phyloP scores from a whole-genome alignment of 345 rosid genomes.

The Salix purpurea region DNA sequence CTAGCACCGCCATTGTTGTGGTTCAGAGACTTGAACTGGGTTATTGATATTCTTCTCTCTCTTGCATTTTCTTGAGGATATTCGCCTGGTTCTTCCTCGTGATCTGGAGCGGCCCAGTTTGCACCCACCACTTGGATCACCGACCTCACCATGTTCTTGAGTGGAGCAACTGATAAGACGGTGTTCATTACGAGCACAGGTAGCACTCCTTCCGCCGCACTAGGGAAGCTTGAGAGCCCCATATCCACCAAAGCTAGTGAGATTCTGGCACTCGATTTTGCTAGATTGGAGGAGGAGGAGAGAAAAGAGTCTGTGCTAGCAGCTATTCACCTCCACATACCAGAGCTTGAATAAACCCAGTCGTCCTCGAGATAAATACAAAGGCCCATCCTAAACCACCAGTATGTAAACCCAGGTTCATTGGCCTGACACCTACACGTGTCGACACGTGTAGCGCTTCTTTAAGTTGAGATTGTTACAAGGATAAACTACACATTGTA shows the following conservation, averaged over 20 bases:
- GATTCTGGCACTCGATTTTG: not conserved
- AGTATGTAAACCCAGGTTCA: constrained; percentile 22
- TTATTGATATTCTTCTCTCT: constrained; percentile 43
- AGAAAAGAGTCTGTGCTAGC: no score
- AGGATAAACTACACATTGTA: not conserved
- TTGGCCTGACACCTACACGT: constrained; percentile 24
- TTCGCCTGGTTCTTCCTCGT: constrained; percentile 20
- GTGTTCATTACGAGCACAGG: constrained; percentile 68
- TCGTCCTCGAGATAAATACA: constrained; percentile 3
- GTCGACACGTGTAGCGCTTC: constrained; percentile 39
- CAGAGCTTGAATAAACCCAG: not conserved
- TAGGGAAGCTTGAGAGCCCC: constrained; percentile 73
- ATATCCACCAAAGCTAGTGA: constrained; percentile 15
- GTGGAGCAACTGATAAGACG: constrained; percentile 48
- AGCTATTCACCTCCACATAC: not conserved
- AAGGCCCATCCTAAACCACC: constrained; percentile 13
- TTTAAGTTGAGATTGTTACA: not conserved
- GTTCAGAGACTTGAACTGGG: constrained; percentile 48
- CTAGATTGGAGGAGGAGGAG: not conserved
- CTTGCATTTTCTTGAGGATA: constrained; percentile 11
- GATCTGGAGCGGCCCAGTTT: constrained; percentile 1
- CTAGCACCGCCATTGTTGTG: not conserved
- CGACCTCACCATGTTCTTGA: constrained; percentile 56
- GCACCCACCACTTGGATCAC: constrained; percentile 20
- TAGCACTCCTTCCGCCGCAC: constrained; percentile 54